phyloP scores from a whole-genome alignment of 768 basidiomycete genomes.

The Tylopilus felleus region DNA sequence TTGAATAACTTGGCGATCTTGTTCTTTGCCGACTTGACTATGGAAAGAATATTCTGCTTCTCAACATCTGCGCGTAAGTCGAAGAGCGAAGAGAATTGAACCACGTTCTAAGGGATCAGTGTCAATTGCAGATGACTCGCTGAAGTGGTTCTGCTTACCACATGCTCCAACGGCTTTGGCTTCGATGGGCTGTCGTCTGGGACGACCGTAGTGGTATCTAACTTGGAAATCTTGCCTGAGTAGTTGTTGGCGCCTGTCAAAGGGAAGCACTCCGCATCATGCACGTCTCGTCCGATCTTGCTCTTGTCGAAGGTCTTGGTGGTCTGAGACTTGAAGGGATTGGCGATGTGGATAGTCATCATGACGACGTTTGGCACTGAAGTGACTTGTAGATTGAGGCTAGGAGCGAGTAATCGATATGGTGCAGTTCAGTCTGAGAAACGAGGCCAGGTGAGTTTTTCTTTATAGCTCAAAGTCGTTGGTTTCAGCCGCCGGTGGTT shows the following conservation, averaged over 20 bases:
- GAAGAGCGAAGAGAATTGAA: not conserved
- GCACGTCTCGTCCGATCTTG: too few species aligned
- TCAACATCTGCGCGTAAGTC: not conserved
- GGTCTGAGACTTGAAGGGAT: conserved; percentile 13
- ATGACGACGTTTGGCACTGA: conserved; percentile 1
- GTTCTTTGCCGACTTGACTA: conserved; percentile 11
- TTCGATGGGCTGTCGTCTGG: not conserved
- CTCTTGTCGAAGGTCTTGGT: not conserved
- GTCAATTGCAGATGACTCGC: not conserved
- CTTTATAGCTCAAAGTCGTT: conserved; percentile 10
- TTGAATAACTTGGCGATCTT: conserved; percentile 18
- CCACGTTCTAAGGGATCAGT: not conserved
- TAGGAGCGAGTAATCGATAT: not conserved
- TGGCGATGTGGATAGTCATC: conserved; percentile 13
- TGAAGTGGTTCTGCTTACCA: conserved; percentile 1
- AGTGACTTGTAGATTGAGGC: not conserved
- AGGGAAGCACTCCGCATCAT: too few species aligned
- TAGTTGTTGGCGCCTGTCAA: too few species aligned
- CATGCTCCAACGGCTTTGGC: not conserved
- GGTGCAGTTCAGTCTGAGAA: not conserved
- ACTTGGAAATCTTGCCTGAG: conserved; percentile 8
- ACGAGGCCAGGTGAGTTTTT: not conserved
- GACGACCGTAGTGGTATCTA: not conserved
- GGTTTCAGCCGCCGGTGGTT: not conserved
- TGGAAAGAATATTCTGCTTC: conserved; percentile 11